phyloP scores from a whole-genome alignment of 2,329 filamentous ascomycete genomes.

The Setomelanomma holmii region DNA sequence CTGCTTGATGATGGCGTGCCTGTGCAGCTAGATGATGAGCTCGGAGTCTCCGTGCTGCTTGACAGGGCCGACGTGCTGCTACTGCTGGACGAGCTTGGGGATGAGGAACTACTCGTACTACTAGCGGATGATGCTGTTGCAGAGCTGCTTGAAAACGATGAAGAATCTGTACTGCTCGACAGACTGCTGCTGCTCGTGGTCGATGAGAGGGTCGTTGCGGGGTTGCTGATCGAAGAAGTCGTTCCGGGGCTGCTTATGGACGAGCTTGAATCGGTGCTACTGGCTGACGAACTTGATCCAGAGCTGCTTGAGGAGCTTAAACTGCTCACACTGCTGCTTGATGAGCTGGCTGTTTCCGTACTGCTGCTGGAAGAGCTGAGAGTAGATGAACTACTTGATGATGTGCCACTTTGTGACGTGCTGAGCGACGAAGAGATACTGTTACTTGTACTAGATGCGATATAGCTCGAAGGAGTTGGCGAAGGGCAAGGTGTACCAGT shows the following conservation, averaged over 20 bases:
- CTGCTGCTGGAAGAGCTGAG: constrained; percentile 1
- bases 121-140: background rate
- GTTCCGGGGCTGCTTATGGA: constrained; percentile 2
- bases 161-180: background rate
- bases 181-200: background rate
- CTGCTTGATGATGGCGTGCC: background rate
- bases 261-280: background rate
- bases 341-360: background rate
- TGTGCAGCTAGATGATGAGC: background rate
- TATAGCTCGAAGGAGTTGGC: too few relatives aligned
- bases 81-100: constrained; percentile 1
- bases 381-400: constrained; percentile 1
- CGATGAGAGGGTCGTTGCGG: background rate
- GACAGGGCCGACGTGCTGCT: background rate
- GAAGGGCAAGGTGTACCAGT: constrained; percentile 13
- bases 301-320: background rate
- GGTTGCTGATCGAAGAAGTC: background rate
- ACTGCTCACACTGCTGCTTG: background rate
- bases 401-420: background rate
- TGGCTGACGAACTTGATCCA: background rate
- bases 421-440: constrained; percentile 1
- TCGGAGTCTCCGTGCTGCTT: background rate
- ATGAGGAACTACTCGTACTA: background rate
- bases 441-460: constrained; percentile 1
- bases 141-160: background rate